Evolutionary conservation across 2,329 filamentous ascomycete species (phyloP), one percentile per base, ranked within the genome.

Genomic region (Dendrostoma leiphaemia): DNA sequence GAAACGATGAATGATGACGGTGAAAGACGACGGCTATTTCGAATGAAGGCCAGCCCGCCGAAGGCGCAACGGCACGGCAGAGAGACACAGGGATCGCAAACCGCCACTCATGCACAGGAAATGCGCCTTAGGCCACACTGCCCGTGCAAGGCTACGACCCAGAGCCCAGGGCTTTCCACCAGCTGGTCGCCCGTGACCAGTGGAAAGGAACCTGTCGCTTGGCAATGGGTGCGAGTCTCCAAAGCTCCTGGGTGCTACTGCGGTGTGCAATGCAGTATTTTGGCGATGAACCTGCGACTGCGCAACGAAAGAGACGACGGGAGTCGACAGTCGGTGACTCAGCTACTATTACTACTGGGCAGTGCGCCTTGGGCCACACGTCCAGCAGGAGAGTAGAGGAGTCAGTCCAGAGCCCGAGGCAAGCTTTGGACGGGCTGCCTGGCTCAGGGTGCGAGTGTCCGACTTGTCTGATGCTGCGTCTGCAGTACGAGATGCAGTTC

Each of bases 251-350:
- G 15, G 19, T 21, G 26, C 37, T 41, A 43, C 35, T 50, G 48
- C 38, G 19, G 28, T n/a, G 48, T 50, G 48, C 37, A 12, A 43
- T 50, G 38, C 48, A 50, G 37, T 40, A 32, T 50, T 28, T 49
- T 43, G 28, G 26, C 48, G 28, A 12, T 29, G 34, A 21, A 19
- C 28, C 23, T 32, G 21, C 28, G 44, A 46, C 29, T 12, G 28
- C 44, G 44, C 44, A 46, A 29, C 44, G n/a, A n/a, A n/a, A n/a
- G n/a, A n/a, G n/a, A n/a, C n/a, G n/a, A n/a, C n/a, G n/a, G n/a
- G n/a, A n/a, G n/a, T n/a, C n/a, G n/a, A n/a, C n/a, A n/a, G n/a
- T n/a, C n/a, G n/a, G n/a, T n/a, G n/a, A n/a, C n/a, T n/a, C n/a
- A n/a, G n/a, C n/a, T n/a, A n/a, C n/a, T n/a, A n/a, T n/a, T n/a